These are phyloP conservation scores for Neonectria magnoliae DNA, from an alignment of 2,329 filamentous ascomycete genomes.

Conservation along the genomic window DNA sequence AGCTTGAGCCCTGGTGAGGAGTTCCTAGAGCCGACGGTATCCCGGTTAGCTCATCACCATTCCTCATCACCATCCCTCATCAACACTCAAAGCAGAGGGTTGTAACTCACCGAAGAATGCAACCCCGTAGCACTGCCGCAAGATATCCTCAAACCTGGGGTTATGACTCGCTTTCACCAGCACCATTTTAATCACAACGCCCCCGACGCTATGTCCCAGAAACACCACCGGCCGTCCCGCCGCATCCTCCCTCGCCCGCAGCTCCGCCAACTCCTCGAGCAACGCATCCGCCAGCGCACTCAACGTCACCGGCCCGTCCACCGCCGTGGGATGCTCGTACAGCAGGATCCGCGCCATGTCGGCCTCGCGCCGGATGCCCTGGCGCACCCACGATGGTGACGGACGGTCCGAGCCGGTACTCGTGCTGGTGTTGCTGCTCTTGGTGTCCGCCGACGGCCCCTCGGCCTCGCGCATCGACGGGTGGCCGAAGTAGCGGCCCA, in stretches of 20 bases:
- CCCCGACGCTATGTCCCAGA: slow-evolving; percentile 69
- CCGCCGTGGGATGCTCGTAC: slow-evolving; percentile 59
- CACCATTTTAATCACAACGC: slow-evolving; percentile 67
- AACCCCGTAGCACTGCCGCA: slow-evolving; percentile 68
- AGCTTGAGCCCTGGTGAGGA: slow-evolving; percentile 71
- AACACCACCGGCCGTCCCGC: slow-evolving; percentile 65
- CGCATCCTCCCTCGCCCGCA: slow-evolving; percentile 47
- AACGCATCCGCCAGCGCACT: slow-evolving; percentile 58
- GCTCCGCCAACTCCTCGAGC: slow-evolving; percentile 53
- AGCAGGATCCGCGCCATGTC: slow-evolving; percentile 60
- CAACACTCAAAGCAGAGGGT: no score
- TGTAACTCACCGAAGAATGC: slow-evolving; percentile 65
- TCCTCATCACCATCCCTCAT: fast-evolving
- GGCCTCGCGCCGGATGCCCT: slow-evolving; percentile 60
- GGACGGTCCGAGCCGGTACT: slow-evolving; percentile 32
- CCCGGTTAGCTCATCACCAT: slow-evolving; percentile 8
- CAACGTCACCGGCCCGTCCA: slow-evolving; percentile 52
- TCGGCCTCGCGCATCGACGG: slow-evolving; percentile 53
- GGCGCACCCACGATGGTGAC: slow-evolving; percentile 61
- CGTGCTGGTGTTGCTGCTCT: neutral
- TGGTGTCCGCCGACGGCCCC: slow-evolving; percentile 22
- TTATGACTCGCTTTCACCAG: slow-evolving; percentile 58
- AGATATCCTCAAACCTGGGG: slow-evolving; percentile 53
- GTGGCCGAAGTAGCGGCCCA: slow-evolving; percentile 57
- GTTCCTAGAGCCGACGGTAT: slow-evolving; percentile 53